Conservation (phyloP, 805 yeast genomes). For the Kodamaea hsintzibuensis region DNA sequence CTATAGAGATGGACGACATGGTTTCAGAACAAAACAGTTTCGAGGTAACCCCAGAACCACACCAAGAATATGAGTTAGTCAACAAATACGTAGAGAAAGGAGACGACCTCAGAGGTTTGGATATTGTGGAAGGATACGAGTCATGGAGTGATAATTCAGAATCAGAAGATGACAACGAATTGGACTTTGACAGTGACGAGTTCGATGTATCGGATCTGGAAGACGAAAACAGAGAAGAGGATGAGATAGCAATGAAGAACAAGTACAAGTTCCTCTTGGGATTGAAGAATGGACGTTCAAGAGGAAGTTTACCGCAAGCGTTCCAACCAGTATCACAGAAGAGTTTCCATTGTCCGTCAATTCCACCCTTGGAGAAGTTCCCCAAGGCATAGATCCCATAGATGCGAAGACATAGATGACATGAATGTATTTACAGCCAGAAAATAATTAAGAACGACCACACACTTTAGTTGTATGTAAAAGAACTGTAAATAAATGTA, state of each 20-base stretch:
- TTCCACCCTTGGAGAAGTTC: conserved; percentile 30
- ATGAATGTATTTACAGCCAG: background rate
- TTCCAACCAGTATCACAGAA: conserved; percentile 4
- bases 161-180: background rate
- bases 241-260: conserved; percentile 10
- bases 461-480: too few species aligned
- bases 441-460: too few species aligned
- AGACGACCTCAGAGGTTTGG: conserved; percentile 9
- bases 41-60: conserved; percentile 3
- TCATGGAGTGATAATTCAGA: conserved; percentile 8
- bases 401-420: too few species aligned
- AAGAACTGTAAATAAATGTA: too few species aligned
- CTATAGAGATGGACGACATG: background rate
- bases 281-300: conserved; percentile 8
- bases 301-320: conserved; percentile 1
- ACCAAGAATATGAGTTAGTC: conserved; percentile 2
- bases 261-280: conserved; percentile 13
- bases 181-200: conserved; percentile 8
- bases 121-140: conserved; percentile 7
- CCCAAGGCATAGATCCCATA: conserved; percentile 10
- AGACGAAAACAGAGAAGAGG: conserved; percentile 5
- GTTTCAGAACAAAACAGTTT: background rate
- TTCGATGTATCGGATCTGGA: conserved; percentile 4
- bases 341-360: conserved; percentile 11
- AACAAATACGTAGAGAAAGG: conserved; percentile 6